These are phyloP conservation scores for Polygonum maritimum DNA, from an alignment of 148 eudicot species.

Conservation along the genomic window DNA sequence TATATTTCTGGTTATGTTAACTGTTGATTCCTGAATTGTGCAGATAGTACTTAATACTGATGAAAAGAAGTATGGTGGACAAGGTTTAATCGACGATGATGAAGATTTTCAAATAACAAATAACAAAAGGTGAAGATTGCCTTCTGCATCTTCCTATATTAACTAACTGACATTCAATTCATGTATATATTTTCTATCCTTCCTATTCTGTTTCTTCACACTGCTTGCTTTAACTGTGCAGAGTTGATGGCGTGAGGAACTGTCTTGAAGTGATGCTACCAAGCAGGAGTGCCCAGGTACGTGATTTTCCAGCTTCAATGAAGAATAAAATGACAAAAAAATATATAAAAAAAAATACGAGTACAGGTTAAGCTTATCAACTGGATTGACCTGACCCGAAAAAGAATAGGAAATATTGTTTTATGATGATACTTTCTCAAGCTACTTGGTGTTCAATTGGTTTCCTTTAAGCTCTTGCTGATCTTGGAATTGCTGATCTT, in stretches of 20 bases:
- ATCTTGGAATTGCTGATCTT: not conserved
- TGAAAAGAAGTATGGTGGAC: conserved; percentile 83
- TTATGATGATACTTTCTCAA: not conserved
- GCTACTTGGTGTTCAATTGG: not conserved
- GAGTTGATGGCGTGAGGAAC: conserved; percentile 65
- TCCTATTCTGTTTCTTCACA: conserved; percentile 3
- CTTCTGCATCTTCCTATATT: not conserved
- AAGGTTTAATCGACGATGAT: conserved; percentile 43
- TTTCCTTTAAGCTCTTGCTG: not conserved
- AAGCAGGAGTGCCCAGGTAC: conserved; percentile 89
- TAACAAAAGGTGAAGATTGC: conserved; percentile 47
- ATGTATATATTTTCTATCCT: not conserved
- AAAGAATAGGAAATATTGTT: not conserved
- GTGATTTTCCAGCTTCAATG: conserved; percentile 12
- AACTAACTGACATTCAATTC: not conserved
- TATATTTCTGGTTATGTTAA: not conserved
- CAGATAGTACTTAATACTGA: conserved; percentile 81
- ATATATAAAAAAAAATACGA: too few relatives aligned
- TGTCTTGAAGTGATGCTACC: conserved; percentile 75
- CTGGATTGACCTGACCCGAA: not conserved
- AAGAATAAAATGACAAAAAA: not conserved
- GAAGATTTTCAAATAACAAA: conserved; percentile 62
- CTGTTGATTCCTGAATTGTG: not conserved
- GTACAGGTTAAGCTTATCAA: not conserved
- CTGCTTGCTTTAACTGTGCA: conserved; percentile 24